phyloP scores from a whole-genome alignment of 2,329 filamentous ascomycete genomes.

The Sordariomycetes sp. region DNA sequence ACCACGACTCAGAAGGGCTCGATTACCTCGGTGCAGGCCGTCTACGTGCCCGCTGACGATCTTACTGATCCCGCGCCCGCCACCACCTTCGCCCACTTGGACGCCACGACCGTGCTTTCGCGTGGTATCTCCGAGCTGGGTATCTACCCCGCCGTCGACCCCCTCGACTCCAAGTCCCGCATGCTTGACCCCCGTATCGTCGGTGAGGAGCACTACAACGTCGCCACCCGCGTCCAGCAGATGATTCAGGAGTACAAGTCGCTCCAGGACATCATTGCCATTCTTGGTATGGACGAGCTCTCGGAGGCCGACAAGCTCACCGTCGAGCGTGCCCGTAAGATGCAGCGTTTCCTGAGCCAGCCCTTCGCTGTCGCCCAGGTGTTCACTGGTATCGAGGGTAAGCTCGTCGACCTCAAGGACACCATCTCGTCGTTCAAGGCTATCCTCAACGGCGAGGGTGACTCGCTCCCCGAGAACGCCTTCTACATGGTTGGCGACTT shows the following conservation, averaged over 20 bases:
- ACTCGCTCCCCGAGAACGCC: conserved; percentile 84
- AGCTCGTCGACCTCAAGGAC: conserved; percentile 96
- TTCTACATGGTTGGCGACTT: conserved; percentile 99
- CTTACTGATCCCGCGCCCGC: conserved; percentile 99
- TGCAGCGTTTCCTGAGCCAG: conserved; percentile 99
- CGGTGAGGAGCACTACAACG: conserved; percentile 94
- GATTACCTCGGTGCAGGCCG: conserved; percentile 99
- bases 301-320: conserved; percentile 99
- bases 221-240: conserved; percentile 90
- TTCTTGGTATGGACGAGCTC: conserved; percentile 99
- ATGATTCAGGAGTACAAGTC: conserved; percentile 99
- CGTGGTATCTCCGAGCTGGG: conserved; percentile 99
- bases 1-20: conserved; percentile 99
- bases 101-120: conserved; percentile 99
- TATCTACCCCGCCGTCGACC: conserved; percentile 99
- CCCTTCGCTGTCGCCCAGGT: conserved; percentile 83
- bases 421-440: conserved; percentile 96
- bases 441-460: conserved; percentile 88
- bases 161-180: conserved; percentile 98
- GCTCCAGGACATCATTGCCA: conserved; percentile 99
- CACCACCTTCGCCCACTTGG: conserved; percentile 99
- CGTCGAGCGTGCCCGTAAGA: conserved; percentile 99
- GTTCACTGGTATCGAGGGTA: conserved; percentile 89
- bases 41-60: conserved; percentile 99
- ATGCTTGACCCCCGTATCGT: conserved; percentile 99